phyloP scores from a whole-genome alignment of 176 grass and related monocot species.

The Cenchrus purpureus region DNA sequence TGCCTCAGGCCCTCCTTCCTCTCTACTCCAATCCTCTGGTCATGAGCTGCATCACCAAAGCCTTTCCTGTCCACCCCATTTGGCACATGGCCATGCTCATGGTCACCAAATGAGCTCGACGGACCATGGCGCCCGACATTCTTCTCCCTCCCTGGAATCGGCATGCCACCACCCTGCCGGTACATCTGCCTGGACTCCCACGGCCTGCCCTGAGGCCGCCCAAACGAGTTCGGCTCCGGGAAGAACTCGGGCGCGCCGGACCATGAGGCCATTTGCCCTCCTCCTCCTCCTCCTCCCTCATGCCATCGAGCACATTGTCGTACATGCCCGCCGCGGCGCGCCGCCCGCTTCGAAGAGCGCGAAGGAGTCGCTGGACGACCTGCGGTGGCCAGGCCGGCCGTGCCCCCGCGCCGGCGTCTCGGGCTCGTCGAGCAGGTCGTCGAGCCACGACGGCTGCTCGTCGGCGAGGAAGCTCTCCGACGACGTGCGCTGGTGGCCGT shows the following conservation, averaged over 20 bases:
- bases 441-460: constrained; percentile 95
- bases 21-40: constrained; percentile 49
- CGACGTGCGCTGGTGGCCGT: constrained; percentile 69
- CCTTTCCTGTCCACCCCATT: constrained; percentile 54
- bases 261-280: constrained; percentile 38
- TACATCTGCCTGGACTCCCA: constrained; percentile 58
- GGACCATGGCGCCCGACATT: constrained; percentile 36
- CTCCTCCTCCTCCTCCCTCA: constrained; percentile 19
- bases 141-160: constrained; percentile 46
- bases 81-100: constrained; percentile 35
- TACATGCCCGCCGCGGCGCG: constrained; percentile 30
- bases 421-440: constrained; percentile 84
- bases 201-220: constrained; percentile 39
- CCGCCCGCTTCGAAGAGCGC: constrained; percentile 61
- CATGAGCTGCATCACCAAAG: constrained; percentile 43
- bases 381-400: constrained; percentile 62
- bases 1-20: constrained; percentile 66
- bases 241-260: constrained; percentile 47
- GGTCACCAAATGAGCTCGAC: constrained; percentile 34
- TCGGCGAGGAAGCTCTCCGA: constrained; percentile 85
- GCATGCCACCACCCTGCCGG: constrained; percentile 44
- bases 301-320: constrained; percentile 52
- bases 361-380: constrained; percentile 89
- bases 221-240: constrained; percentile 52
- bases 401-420: constrained; percentile 44